Evolutionary conservation across 345 rosid species (phyloP), one percentile per base, ranked within the genome.

Genomic region (Gossypium arboreum): DNA sequence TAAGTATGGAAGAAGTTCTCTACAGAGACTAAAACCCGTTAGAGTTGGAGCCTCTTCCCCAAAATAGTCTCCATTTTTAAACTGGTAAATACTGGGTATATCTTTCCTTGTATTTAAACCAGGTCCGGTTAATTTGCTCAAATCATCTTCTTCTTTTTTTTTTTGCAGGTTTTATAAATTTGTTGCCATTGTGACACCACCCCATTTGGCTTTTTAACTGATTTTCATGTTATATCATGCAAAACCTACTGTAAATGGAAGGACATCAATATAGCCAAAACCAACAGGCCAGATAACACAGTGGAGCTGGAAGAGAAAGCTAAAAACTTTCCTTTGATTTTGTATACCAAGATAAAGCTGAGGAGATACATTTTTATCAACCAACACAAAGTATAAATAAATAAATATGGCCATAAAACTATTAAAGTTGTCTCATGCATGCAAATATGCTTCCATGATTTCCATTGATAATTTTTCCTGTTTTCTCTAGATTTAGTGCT

Each of bases 31-130:
- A 43, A 94, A 88, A 80, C 89, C 94, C 6, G 84, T 81, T 67
- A 91, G 81, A 77, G 85, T 90, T 16, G 86, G 80, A 29, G 76
- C 89, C 80, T 73, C 91, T 79, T 72, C 92, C 52, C 89, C 76
- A 68, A 84, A 92, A 72, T 88, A 75, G 74, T 24, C 72, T 61
- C 71, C 64, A 77, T 73, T 22, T 61, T 76, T 84, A 71, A 18
- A 51, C 73, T 1, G 85, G 94, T 88, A 82, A 85, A 57, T 80
- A 57, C 39, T n/a, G 15, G 16, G 12, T 60, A 48, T 5, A 9
- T 43, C 18, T 71, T 24, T 43, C 58, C 47, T 75, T 24, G 8
- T 52, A 20, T 15, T 60, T 25, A 5, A 69, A 68, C 20, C 41
- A 12, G 71, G 55, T 67, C 12, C 17, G 25, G 0, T 57, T 52